Evolutionary conservation across 805 yeast species (phyloP).

Genomic region (Scheffersomyces amazonensis): DNA sequence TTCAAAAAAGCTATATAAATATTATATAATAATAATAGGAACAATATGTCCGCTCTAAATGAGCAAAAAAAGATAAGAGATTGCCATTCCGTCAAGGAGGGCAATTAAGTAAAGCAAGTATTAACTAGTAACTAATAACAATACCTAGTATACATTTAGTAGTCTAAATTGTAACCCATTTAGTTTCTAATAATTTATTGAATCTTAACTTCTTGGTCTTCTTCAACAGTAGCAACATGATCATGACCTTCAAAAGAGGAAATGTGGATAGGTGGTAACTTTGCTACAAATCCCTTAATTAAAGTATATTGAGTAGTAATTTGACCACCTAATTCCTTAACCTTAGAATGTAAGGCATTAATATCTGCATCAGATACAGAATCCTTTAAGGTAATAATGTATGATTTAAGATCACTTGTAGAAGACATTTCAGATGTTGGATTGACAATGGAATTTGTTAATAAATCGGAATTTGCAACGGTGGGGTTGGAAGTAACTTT

Average conservation of each 20-base stretch:
- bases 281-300: constrained; percentile 65
- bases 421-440: constrained; percentile 16
- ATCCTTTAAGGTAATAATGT: constrained; percentile 48
- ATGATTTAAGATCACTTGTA: constrained; percentile 28
- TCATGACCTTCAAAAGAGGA: constrained; percentile 45
- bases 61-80: no score
- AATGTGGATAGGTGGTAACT: constrained; percentile 54
- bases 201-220: constrained; percentile 62
- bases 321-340: constrained; percentile 55
- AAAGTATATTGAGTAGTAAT: constrained; percentile 59
- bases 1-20: no score
- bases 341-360: constrained; percentile 43
- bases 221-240: constrained; percentile 59
- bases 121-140: no score
- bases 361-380: constrained; percentile 38
- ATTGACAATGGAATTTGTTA: not conserved
- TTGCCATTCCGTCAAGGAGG: no score
- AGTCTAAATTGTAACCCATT: no score
- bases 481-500: no score
- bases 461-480: no score
- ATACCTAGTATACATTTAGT: no score
- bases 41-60: no score
- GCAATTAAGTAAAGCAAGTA: no score
- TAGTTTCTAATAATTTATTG: constrained; percentile 15
- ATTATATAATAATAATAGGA: no score